These are phyloP conservation scores for Mycena maculata DNA, from an alignment of 768 basidiomycete species.

Conservation along the genomic window DNA sequence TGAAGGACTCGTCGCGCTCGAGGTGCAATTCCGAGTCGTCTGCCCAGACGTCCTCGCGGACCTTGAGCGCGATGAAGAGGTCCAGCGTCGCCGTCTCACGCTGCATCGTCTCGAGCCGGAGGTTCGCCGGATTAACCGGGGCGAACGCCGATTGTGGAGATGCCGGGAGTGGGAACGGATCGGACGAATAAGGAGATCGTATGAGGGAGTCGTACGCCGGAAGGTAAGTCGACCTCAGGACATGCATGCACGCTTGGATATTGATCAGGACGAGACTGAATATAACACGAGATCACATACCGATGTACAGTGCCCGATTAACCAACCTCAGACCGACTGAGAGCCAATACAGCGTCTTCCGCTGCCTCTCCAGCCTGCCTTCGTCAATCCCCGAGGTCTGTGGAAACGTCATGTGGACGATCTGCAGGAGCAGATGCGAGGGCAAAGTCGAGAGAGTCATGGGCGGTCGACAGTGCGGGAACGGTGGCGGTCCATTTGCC, in stretches of 20 bases:
- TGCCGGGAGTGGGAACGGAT: conserved; percentile 75
- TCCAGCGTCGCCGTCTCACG: conserved; percentile 83
- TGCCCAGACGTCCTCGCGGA: conserved; percentile 80
- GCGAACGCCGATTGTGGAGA: conserved; percentile 40
- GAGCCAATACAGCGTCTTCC: conserved; percentile 81
- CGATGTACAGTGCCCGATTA: conserved; percentile 74
- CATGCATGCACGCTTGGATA: conserved; percentile 77
- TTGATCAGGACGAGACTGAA: not conserved
- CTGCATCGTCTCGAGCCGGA: conserved; percentile 60
- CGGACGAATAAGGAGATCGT: conserved; percentile 76
- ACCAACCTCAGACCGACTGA: conserved; percentile 71
- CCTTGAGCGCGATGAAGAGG: conserved; percentile 82
- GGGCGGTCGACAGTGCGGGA: conserved; percentile 30
- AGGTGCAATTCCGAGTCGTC: conserved; percentile 83
- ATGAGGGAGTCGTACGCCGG: conserved; percentile 72
- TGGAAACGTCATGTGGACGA: conserved; percentile 76
- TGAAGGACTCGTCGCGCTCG: conserved; percentile 79
- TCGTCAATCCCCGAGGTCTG: conserved; percentile 50
- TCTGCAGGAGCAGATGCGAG: conserved; percentile 72
- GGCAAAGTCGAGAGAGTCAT: conserved; percentile 56
- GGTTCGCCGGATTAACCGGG: conserved; percentile 33
- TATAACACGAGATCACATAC: conserved; percentile 45
- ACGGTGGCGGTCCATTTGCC: conserved; percentile 37
- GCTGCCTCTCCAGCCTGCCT: conserved; percentile 62
- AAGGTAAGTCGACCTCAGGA: conserved; percentile 81